Evolutionary conservation across 768 basidiomycete species (phyloP).

Genomic region (Mycena alexandri): DNA sequence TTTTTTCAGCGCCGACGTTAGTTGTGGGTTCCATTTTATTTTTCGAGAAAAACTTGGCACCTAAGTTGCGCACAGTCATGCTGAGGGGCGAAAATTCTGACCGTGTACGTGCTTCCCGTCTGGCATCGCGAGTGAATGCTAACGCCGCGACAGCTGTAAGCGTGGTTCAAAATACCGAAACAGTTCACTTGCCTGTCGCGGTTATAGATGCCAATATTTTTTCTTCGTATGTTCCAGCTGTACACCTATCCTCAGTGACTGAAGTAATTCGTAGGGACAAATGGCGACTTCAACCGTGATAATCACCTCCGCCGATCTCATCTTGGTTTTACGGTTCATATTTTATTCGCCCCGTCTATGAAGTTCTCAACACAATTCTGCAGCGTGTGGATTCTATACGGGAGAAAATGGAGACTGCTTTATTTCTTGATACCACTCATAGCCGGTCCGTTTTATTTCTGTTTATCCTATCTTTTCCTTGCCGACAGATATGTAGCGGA

Average conservation of each 20-base stretch:
- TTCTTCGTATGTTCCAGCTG: slow-evolving; percentile 16
- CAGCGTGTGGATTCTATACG: slow-evolving; percentile 26
- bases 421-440: slow-evolving; percentile 25
- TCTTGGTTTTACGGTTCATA: slow-evolving; percentile 22
- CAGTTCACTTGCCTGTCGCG: background rate
- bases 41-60: background rate
- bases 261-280: background rate
- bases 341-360: background rate
- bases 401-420: slow-evolving; percentile 9
- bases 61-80: slow-evolving; percentile 15
- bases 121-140: background rate
- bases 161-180: background rate
- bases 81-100: background rate
- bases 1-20: slow-evolving; percentile 14
- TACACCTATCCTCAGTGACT: background rate
- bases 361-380: background rate
- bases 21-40: slow-evolving; percentile 1
- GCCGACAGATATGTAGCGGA: slow-evolving; percentile 4
- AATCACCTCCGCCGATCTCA: slow-evolving; percentile 17
- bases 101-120: slow-evolving; percentile 3
- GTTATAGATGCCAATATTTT: slow-evolving; percentile 14
- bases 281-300: slow-evolving; percentile 19
- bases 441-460: slow-evolving; percentile 3
- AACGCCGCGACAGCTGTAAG: slow-evolving; percentile 11
- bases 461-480: background rate